phyloP scores from a whole-genome alignment of 2,329 filamentous ascomycete genomes.

The Neurospora sp. region DNA sequence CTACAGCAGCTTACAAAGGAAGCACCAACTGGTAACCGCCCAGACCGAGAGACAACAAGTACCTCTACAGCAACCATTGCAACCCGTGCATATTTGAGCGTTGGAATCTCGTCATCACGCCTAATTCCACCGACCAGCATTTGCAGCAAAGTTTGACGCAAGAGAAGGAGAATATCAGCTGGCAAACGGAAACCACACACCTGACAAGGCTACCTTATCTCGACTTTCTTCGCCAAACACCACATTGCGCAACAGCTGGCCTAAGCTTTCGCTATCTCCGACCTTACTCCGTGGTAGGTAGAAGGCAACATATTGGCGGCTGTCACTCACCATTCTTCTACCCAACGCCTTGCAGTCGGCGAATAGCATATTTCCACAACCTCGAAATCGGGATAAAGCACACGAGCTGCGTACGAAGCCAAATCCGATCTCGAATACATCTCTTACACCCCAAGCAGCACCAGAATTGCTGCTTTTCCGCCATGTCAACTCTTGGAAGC shows the following conservation, averaged over 20 bases:
- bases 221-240: not conserved
- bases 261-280: not conserved
- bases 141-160: not conserved
- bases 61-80: not conserved
- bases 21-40: not conserved
- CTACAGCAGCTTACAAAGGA: not conserved
- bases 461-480: not conserved
- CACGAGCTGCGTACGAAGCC: not conserved
- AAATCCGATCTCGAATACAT: not conserved
- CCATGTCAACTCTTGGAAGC: slow-evolving; percentile 40
- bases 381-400: not conserved
- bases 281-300: not conserved
- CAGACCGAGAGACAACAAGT: not conserved
- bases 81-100: not conserved
- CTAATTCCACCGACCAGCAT: not conserved
- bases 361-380: not conserved
- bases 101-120: not conserved
- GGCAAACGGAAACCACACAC: not conserved
- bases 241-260: not conserved
- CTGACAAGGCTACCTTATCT: not conserved
- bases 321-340: not conserved
- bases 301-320: not conserved
- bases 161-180: not conserved
- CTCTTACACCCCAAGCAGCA: not conserved
- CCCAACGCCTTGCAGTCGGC: not conserved